Conservation (phyloP, 148 eudicot species). For the Cornus kousa region DNA sequence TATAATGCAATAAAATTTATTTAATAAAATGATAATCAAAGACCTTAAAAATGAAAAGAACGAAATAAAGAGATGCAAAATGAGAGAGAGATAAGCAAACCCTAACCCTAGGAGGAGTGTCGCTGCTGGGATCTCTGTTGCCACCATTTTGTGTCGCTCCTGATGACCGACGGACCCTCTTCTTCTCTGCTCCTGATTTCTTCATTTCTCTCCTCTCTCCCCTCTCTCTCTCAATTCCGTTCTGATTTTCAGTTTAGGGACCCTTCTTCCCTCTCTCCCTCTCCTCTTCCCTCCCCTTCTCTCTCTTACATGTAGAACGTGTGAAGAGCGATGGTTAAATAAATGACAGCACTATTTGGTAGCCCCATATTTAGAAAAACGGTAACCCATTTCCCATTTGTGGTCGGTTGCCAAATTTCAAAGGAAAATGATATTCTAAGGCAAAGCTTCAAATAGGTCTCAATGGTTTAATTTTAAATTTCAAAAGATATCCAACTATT, state of each 20-base stretch:
- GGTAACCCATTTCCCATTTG: background rate
- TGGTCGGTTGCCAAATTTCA: background rate
- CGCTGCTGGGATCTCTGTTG: conserved; percentile 27
- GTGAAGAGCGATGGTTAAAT: background rate
- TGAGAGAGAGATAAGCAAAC: background rate
- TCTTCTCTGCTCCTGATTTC: conserved; percentile 50
- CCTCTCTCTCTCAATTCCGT: background rate
- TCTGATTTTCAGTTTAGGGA: background rate
- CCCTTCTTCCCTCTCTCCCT: background rate
- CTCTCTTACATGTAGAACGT: background rate
- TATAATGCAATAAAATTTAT: background rate
- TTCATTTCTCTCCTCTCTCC: conserved; percentile 28
- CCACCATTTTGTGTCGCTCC: conserved; percentile 27
- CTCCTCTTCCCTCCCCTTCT: background rate
- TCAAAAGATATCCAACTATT: too few relatives aligned
- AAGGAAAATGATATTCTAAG: too few relatives aligned
- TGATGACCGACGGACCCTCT: conserved; percentile 39
- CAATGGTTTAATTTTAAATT: too few relatives aligned
- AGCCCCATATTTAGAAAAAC: background rate
- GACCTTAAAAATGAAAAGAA: background rate
- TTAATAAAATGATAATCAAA: background rate
- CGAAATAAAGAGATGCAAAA: background rate
- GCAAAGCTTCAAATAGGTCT: too few relatives aligned
- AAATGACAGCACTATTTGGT: background rate
- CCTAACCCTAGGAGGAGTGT: conserved; percentile 42